Percentiles rank a stretch among this genome's conserved stretches.
phyloP scores from a whole-genome alignment of 176 grass and related monocot species.

The Coix lacrymajobi region DNA sequence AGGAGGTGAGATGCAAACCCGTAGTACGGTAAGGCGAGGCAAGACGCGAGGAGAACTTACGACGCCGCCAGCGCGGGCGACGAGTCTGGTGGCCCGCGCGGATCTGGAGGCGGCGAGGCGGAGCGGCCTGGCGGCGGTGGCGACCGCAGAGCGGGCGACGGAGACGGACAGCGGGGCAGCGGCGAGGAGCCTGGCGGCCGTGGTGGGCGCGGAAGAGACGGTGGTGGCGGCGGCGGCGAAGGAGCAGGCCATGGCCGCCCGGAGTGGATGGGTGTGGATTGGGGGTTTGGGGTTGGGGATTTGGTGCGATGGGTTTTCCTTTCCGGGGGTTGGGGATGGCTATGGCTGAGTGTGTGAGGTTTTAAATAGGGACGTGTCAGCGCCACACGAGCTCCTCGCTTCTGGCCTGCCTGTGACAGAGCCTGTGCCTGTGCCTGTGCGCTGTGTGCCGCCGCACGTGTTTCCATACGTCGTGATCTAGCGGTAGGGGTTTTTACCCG shows the following conservation, averaged over 20 bases:
- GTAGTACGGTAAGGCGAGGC: neutral
- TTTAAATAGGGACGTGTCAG: slow-evolving; percentile 22
- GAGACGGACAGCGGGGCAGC: slow-evolving; percentile 28
- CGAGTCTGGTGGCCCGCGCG: slow-evolving; percentile 37
- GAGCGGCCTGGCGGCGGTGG: slow-evolving; percentile 15
- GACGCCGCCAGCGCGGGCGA: slow-evolving; percentile 37
- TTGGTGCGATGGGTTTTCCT: neutral
- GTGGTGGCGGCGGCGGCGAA: slow-evolving; percentile 42
- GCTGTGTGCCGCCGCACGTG: too few relatives aligned
- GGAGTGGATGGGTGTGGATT: slow-evolving; percentile 35
- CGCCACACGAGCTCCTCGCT: neutral
- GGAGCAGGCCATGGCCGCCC: slow-evolving; percentile 56
- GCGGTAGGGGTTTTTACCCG: too few relatives aligned
- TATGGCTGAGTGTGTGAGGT: neutral
- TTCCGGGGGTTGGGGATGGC: neutral
- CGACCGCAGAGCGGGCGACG: slow-evolving; percentile 9
- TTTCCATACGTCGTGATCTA: too few relatives aligned
- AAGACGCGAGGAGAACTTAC: slow-evolving; percentile 6
- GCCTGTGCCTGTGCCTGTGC: too few relatives aligned
- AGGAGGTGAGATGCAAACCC: neutral
- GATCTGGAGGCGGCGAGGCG: slow-evolving; percentile 36
- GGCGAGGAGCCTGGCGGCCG: slow-evolving; percentile 10
- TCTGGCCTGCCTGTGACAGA: neutral
- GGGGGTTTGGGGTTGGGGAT: slow-evolving; percentile 15
- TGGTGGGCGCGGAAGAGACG: slow-evolving; percentile 6